Evolutionary conservation across 768 basidiomycete species (phyloP).

Genomic region (Boletus huronensis): DNA sequence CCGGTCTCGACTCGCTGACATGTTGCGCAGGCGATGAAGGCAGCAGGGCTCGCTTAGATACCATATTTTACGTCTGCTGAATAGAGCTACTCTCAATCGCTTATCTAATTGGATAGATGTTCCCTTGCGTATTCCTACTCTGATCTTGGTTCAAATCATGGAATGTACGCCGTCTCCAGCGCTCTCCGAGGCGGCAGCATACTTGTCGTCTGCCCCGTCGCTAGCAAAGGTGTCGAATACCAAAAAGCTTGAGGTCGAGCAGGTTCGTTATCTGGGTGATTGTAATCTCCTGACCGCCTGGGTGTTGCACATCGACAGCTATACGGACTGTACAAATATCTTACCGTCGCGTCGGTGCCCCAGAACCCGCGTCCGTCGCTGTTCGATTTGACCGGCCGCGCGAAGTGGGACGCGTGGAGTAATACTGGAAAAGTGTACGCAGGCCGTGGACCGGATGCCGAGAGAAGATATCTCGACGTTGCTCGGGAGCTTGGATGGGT

Average conservation of each 20-base stretch:
- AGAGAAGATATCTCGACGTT: conserved; percentile 64
- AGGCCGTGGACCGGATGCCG: conserved; percentile 44
- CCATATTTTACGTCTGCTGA: conserved; percentile 9
- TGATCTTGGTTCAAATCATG: conserved; percentile 14
- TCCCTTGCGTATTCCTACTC: not conserved
- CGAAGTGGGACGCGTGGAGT: conserved; percentile 88
- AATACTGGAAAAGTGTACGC: conserved; percentile 47
- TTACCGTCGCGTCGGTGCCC: conserved; percentile 59
- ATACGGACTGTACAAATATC: conserved; percentile 80
- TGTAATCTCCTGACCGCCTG: conserved; percentile 15
- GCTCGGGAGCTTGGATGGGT: conserved; percentile 70
- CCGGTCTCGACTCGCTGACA: conserved; percentile 4
- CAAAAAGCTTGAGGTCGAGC: conserved; percentile 71
- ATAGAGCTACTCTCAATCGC: conserved; percentile 11
- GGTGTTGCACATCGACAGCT: conserved; percentile 48
- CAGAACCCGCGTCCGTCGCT: conserved; percentile 61
- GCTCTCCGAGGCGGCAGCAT: conserved; percentile 61
- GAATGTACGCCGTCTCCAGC: conserved; percentile 34
- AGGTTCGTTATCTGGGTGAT: conserved; percentile 14
- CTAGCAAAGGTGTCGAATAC: conserved; percentile 52
- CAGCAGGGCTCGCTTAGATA: conserved; percentile 63
- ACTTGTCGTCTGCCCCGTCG: conserved; percentile 56
- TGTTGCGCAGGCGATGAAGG: conserved; percentile 64
- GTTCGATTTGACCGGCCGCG: conserved; percentile 74
- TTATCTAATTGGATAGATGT: conserved; percentile 38